Percentiles rank a stretch among this genome's conserved stretches.
phyloP scores from a whole-genome alignment of 768 basidiomycete species.

The Boletus sp. region DNA sequence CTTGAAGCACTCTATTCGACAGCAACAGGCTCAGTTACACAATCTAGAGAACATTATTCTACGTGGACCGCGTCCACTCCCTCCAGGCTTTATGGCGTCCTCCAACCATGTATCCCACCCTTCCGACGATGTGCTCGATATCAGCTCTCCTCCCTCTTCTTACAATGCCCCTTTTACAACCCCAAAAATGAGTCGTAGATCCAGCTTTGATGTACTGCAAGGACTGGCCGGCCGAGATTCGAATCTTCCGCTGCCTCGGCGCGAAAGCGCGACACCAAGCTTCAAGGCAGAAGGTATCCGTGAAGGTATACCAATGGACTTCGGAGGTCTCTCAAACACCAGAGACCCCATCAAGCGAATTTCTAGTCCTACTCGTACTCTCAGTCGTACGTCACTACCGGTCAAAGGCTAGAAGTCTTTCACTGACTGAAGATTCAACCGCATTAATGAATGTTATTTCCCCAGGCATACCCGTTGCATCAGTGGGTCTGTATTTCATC shows the following conservation, averaged over 20 bases:
- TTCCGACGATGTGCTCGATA: conserved; percentile 36
- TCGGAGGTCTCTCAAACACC: conserved; percentile 41
- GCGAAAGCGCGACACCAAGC: conserved; percentile 40
- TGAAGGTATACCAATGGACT: conserved; percentile 71
- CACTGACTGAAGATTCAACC: conserved; percentile 20
- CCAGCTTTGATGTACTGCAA: conserved; percentile 70
- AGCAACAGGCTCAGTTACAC: conserved; percentile 79
- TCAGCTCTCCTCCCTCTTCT: conserved; percentile 32
- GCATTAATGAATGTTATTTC: conserved; percentile 25
- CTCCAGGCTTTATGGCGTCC: conserved; percentile 37
- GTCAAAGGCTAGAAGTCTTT: conserved; percentile 19
- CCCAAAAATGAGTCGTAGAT: conserved; percentile 56
- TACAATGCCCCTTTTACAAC: conserved; percentile 36
- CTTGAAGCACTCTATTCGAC: conserved; percentile 77
- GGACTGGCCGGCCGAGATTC: conserved; percentile 77
- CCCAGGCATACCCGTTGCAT: conserved; percentile 71
- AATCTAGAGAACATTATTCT: conserved; percentile 66
- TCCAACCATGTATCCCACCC: conserved; percentile 38
- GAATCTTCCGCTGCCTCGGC: conserved; percentile 64
- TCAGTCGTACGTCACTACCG: conserved; percentile 64
- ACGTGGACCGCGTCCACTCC: conserved; percentile 63
- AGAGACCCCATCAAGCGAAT: conserved; percentile 47
- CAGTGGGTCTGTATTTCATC: conserved; percentile 60
- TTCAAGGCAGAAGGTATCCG: conserved; percentile 55
- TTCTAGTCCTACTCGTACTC: conserved; percentile 72